phyloP scores from a whole-genome alignment of 441 rosid species.

The Syzygium malaccense region DNA sequence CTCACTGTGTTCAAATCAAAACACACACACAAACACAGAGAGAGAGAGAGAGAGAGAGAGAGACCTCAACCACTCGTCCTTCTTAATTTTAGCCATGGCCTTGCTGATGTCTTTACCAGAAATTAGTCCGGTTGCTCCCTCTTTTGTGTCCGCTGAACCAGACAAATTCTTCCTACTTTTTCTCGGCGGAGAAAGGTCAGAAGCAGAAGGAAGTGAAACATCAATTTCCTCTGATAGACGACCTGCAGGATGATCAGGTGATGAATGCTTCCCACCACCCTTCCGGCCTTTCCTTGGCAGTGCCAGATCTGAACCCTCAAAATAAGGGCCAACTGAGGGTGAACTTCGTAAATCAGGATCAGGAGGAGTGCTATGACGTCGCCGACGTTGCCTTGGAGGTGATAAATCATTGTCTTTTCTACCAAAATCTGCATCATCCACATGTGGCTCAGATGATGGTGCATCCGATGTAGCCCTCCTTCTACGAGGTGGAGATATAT shows the following conservation, averaged over 20 bases:
- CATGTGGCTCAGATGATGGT: background rate
- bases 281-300: conserved; percentile 36
- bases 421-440: background rate
- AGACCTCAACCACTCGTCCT: conserved; percentile 53
- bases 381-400: conserved; percentile 3
- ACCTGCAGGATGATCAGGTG: background rate
- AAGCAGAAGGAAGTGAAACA: conserved; percentile 9
- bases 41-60: background rate
- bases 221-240: background rate
- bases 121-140: conserved; percentile 48
- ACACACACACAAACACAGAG: background rate
- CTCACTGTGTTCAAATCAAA: background rate
- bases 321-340: conserved; percentile 1
- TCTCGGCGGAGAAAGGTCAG: conserved; percentile 57
- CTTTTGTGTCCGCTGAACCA: conserved; percentile 24
- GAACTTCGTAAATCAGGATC: background rate
- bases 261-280: conserved; percentile 1
- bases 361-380: background rate
- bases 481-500: conserved; percentile 7
- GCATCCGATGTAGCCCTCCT: background rate
- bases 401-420: conserved; percentile 2
- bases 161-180: conserved; percentile 28
- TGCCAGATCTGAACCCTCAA: conserved; percentile 30
- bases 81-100: conserved; percentile 53
- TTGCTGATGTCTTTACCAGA: conserved; percentile 52